These are phyloP conservation scores for Paramecium octaurelia DNA, from an alignment of 73 alveolate genomes.

Conservation along the genomic window DNA sequence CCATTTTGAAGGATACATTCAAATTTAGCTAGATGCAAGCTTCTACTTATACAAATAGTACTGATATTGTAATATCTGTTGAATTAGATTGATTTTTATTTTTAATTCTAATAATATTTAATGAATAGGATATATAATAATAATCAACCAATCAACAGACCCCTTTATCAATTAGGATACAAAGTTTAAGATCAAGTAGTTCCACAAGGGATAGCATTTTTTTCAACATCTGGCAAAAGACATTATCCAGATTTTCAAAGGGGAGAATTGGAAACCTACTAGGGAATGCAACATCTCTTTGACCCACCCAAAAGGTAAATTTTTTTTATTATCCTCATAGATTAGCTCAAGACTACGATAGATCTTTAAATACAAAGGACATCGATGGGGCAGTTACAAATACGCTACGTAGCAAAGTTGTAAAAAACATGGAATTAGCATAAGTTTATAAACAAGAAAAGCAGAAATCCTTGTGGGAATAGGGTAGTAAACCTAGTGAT, in stretches of 20 bases:
- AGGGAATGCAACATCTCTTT: background rate
- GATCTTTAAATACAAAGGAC: constrained; percentile 14
- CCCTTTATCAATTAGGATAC: background rate
- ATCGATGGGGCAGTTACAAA: constrained; percentile 54
- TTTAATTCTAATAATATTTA: background rate
- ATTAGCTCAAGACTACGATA: background rate
- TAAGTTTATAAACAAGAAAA: background rate
- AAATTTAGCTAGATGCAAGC: constrained; percentile 4
- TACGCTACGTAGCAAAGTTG: constrained; percentile 33
- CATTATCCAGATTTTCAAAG: constrained; percentile 34
- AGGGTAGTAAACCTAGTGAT: background rate
- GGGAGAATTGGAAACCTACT: constrained; percentile 1
- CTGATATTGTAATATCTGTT: constrained; percentile 31
- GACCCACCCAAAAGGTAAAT: constrained; percentile 17
- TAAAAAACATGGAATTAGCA: constrained; percentile 31
- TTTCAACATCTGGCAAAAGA: background rate
- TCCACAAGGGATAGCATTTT: constrained; percentile 27
- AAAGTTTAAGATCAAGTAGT: background rate
- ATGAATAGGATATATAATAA: background rate
- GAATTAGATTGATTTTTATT: constrained; percentile 35
- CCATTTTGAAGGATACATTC: background rate
- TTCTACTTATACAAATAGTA: background rate
- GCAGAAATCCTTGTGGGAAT: constrained; percentile 27
- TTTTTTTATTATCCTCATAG: background rate
- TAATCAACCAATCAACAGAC: background rate